Evolutionary conservation across 2,329 filamentous ascomycete species (phyloP).

Genomic region (Colletotrichum horii): DNA sequence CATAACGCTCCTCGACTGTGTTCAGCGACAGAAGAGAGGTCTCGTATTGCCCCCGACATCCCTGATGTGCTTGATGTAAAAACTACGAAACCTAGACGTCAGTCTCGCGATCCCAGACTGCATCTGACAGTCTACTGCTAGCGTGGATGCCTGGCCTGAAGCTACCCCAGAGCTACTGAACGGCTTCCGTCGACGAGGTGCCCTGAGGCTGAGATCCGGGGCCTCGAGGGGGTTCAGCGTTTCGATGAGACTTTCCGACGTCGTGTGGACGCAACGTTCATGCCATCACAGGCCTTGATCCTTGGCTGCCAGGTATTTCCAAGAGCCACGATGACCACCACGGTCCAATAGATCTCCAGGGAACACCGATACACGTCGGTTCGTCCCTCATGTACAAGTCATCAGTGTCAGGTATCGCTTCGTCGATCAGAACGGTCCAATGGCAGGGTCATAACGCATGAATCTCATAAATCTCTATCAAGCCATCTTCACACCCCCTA

Average conservation of each 20-base stretch:
- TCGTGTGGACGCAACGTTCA: neutral
- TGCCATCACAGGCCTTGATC: neutral
- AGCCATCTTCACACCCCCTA: neutral
- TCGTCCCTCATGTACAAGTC: neutral
- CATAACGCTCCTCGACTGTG: accelerated
- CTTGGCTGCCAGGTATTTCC: neutral
- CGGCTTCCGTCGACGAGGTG: neutral
- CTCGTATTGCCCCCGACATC: accelerated
- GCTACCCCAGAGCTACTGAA: neutral
- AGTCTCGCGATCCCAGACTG: neutral
- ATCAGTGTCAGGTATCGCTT: neutral
- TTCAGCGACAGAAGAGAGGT: neutral
- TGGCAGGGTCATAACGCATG: neutral
- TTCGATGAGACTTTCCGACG: neutral
- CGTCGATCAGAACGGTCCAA: neutral
- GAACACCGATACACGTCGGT: neutral
- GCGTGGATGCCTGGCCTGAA: neutral
- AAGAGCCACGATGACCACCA: neutral
- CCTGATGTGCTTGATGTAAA: neutral
- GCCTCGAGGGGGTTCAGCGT: neutral
- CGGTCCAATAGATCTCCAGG: neutral
- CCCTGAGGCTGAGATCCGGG: neutral
- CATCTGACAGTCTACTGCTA: neutral
- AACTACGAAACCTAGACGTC: neutral
- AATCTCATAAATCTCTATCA: neutral